These are phyloP conservation scores for Tulasnella sp. DNA, from an alignment of 768 basidiomycete species.

Conservation along the genomic window DNA sequence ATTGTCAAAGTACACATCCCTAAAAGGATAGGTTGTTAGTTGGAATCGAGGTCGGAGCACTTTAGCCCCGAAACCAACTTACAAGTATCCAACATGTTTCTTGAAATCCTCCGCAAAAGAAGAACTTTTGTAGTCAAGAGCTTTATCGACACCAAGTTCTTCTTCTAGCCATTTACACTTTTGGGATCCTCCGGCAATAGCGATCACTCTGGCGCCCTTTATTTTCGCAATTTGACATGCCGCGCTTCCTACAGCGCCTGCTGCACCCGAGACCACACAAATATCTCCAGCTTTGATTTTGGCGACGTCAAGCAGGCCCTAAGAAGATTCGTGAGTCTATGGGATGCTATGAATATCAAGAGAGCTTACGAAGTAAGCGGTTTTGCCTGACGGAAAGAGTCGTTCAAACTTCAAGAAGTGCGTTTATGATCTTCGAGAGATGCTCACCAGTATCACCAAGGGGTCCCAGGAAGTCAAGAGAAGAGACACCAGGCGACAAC, in stretches of 20 bases:
- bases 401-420: background rate
- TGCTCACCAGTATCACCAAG: constrained; percentile 58
- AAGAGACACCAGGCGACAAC: constrained; percentile 40
- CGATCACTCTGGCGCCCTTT: constrained; percentile 69
- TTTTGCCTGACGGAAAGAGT: constrained; percentile 2
- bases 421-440: background rate
- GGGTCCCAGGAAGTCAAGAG: constrained; percentile 69
- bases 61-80: background rate
- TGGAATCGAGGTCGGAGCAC: background rate
- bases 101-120: constrained; percentile 64
- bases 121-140: constrained; percentile 75
- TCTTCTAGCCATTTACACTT: constrained; percentile 80
- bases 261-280: constrained; percentile 79
- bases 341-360: constrained; percentile 23
- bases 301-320: constrained; percentile 77
- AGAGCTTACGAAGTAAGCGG: constrained; percentile 51
- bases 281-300: constrained; percentile 73
- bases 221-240: constrained; percentile 76
- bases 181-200: constrained; percentile 69
- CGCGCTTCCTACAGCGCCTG: constrained; percentile 76
- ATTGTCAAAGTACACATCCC: constrained; percentile 73
- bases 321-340: constrained; percentile 38
- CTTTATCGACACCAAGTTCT: constrained; percentile 70
- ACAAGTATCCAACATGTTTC: constrained; percentile 49
- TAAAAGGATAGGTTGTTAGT: background rate